Evolutionary conservation across 1,284 basidiomycete species (phyloP), one percentile per base, ranked within the genome.

Genomic region (Austroboletus rostrupii): DNA sequence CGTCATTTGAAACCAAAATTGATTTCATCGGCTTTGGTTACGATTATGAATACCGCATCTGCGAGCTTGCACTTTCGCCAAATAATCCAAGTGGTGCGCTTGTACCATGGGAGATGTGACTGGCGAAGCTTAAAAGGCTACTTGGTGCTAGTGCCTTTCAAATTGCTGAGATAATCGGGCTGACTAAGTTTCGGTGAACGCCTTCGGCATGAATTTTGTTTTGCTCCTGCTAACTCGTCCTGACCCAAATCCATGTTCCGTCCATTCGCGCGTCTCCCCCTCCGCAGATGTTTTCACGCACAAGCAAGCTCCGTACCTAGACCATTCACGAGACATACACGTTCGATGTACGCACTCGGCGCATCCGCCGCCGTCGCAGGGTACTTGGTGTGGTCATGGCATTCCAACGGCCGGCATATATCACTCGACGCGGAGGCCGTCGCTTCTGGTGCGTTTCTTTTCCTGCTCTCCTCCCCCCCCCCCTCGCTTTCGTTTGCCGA

Each of bases 181-280:
- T 64, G 63, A 62, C 59, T 51, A 61, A 66, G 40, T 46, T 46
- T 44, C 32, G 44, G 48, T 33, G 37, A 29, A 45, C 19, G 2
- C 33, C 26, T 10, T 53, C 49, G 53, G 53, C 55, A 45, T 20
- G 55, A 64, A 64, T 62, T 63, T 67, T 58, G 50, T 42, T n/a
- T n/a, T 17, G 17, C n/a, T 43, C 19, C 3, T 2, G 8, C 23
- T 35, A 32, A 40, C 14, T 37, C n/a, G 38, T 47, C 33, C 37
- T 53, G 43, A 39, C 14, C n/a, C 53, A 39, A 76, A 40, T n/a
- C 17, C 53, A 74, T 74, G 72, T 61, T 74, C 48, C 60, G 72
- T 52, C 63, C 66, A 20, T 53, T 71, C 20, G 56, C 67, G 50
- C 68, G 68, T 50, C 53, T 69, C 19, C 61, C 67, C 3, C 53